Base-by-base conservation (phyloP, 805 yeast species). In the Suhomyces canberraensis region DNA sequence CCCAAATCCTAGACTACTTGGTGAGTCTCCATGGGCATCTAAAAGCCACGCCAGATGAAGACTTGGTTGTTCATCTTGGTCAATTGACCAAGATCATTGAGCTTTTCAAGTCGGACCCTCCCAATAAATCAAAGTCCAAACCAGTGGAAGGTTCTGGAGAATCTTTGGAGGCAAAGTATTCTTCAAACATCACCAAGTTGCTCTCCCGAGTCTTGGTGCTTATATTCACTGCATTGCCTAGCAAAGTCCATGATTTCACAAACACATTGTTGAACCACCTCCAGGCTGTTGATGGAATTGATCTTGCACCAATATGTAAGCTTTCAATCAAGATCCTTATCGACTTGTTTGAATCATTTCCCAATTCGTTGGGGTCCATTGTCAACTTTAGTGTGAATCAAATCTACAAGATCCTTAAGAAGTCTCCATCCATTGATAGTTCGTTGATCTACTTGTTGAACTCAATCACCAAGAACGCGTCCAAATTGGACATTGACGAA, bases 381-480 rank as follows among this genome's bases (percentile, higher is more conserved):
- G 44, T 61, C 30, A 58, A 45, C 39, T 68, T 50, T 41, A 51
- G 70, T 4, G 50, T 58, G 9, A 44, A 47, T n/a, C 68, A 61
- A 37, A 52, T 64, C 24, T 66, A 68, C 42, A 67, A 67, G 45
- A 54, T 64, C 27, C 34, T 69, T 30, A 69, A 67, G 51, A 67
- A 64, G 32, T 43, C 36, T 28, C 60, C 70, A 2, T 4, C 28
- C 7, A 44, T 49, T 11, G 53, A 49, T 41, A 43, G 48, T 37
- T 50, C 53, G 33, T 44, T 67, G 38, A 50, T 61, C 8, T 66
- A 47, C 38, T 49, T 69, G 15, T 48, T 67, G 22, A 50, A 54
- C 32, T 44, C 55, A 3, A 48, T 67, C 11, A 51, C 64, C 13
- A 60, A 60, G 35, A 58, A 56, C 33, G 62, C 72, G 14, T 54